Evolutionary conservation across 2,329 filamentous ascomycete genomes (phyloP).

Genomic region (Phaeophleospora eucalypticola): DNA sequence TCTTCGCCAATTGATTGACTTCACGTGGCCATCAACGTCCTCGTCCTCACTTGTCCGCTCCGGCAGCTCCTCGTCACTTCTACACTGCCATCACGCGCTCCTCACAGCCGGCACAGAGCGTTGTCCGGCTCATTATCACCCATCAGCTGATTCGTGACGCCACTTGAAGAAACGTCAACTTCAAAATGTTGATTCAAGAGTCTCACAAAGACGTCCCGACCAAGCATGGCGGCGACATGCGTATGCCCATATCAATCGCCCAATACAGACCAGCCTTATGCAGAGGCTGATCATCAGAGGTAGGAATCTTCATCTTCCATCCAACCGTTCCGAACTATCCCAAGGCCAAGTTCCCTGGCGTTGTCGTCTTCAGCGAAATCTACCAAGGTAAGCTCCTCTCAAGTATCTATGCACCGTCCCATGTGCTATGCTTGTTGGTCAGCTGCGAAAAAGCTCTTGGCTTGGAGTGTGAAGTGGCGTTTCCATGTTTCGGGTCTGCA

Average conservation of each 20-base stretch:
- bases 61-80: not conserved
- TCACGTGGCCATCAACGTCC: slow-evolving; percentile 1
- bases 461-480: no score
- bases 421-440: no score
- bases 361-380: slow-evolving; percentile 88
- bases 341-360: slow-evolving; percentile 82
- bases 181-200: slow-evolving; percentile 57
- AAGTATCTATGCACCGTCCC: no score
- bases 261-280: slow-evolving; percentile 15
- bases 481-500: no score
- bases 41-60: slow-evolving; percentile 3
- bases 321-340: slow-evolving; percentile 81
- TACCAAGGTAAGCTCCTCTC: slow-evolving; percentile 81
- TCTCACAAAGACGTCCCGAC: slow-evolving; percentile 57
- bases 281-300: slow-evolving; percentile 20
- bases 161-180: no score
- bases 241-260: slow-evolving; percentile 34
- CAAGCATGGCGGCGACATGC: slow-evolving; percentile 57
- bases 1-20: no score
- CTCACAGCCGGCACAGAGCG: not conserved
- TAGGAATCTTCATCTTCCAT: slow-evolving; percentile 87
- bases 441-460: no score
- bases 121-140: no score
- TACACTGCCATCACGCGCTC: not conserved
- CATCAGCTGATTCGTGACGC: no score